phyloP scores from a whole-genome alignment of 1,284 basidiomycete species.

The Microstroma glucosiphilum region DNA sequence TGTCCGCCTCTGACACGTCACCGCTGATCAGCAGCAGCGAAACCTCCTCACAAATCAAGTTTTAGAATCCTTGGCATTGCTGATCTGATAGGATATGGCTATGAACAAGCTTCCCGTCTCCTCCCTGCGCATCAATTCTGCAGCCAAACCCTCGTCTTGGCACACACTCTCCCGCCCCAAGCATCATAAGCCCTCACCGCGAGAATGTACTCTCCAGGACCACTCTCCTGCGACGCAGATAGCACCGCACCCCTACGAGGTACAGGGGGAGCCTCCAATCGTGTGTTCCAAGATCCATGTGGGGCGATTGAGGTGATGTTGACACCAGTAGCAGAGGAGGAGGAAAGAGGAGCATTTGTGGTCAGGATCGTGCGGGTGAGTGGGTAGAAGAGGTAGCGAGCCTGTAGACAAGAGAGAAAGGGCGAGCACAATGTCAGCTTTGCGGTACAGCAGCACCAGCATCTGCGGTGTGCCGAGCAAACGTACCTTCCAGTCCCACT shows the following conservation, averaged over 20 bases:
- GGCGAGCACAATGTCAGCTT: background rate
- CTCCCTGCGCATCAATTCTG: too few species aligned
- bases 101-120: too few species aligned
- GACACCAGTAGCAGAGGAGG: background rate
- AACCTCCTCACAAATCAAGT: too few species aligned
- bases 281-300: background rate
- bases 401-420: background rate
- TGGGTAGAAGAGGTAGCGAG: conserved; percentile 11
- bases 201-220: background rate
- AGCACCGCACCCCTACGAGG: background rate
- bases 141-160: too few species aligned
- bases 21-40: too few species aligned
- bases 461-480: background rate
- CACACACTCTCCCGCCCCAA: background rate
- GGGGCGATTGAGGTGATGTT: background rate
- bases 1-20: too few species aligned
- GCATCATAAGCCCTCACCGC: background rate
- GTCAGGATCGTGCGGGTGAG: conserved; percentile 9
- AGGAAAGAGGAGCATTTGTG: background rate
- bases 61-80: too few species aligned
- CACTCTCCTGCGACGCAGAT: background rate
- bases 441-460: background rate
- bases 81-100: too few species aligned
- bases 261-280: background rate
- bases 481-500: conserved; percentile 11